phyloP scores from a whole-genome alignment of 495 filamentous ascomycete species.

The Aspergillus homomorphus region DNA sequence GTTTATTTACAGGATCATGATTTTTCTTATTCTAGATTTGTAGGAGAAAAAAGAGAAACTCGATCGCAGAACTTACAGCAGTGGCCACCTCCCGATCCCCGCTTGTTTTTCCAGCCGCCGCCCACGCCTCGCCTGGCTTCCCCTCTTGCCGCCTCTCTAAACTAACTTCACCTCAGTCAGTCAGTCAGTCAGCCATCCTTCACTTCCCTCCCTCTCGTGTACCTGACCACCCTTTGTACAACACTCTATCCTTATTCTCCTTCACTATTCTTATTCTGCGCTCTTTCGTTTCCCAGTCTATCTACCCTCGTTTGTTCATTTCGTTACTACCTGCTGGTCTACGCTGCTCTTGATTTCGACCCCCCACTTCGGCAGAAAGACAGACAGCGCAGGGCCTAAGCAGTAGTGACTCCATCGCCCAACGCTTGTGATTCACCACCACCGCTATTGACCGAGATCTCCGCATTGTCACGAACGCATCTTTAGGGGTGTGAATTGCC shows the following conservation, averaged over 20 bases:
- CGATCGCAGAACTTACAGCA: constrained; percentile 1
- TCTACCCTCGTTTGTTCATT: constrained; percentile 21
- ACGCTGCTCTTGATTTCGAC: constrained; percentile 15
- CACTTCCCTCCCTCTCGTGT: constrained; percentile 24
- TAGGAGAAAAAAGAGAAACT: background rate
- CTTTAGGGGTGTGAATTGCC: constrained; percentile 12
- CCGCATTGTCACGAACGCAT: constrained; percentile 25
- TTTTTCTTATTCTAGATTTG: constrained; percentile 4
- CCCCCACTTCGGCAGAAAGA: background rate
- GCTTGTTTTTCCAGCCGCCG: constrained; percentile 29
- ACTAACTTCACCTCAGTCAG: background rate
- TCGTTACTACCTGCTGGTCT: constrained; percentile 13
- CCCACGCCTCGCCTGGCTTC: constrained; percentile 19
- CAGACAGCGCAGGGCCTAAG: constrained; percentile 17
- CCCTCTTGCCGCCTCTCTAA: constrained; percentile 30
- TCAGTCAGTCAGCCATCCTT: constrained; percentile 30
- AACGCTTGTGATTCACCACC: constrained; percentile 19
- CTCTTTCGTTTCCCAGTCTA: constrained; percentile 10
- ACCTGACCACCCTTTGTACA: constrained; percentile 39
- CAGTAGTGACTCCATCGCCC: constrained; percentile 7
- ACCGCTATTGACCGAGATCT: constrained; percentile 25
- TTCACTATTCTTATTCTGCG: constrained; percentile 17
- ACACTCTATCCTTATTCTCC: constrained; percentile 33
- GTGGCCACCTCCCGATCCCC: constrained; percentile 16
- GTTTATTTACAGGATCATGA: too few relatives aligned